Evolutionary conservation across 768 basidiomycete genomes (phyloP).

Genomic region (Galerina sulciceps): DNA sequence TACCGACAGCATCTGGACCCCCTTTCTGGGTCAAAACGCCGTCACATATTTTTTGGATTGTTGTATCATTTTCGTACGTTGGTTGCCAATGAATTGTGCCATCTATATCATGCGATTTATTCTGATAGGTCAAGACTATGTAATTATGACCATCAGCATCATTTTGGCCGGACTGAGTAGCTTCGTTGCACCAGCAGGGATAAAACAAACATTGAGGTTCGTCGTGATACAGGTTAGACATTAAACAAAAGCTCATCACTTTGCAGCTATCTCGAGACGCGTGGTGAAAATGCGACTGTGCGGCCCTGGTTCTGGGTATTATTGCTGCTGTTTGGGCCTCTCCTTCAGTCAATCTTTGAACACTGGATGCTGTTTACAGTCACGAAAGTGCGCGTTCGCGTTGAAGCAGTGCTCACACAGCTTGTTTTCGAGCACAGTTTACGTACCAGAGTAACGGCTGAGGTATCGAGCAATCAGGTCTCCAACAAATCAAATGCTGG

Average conservation of each 20-base stretch:
- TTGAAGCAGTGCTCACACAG: slow-evolving; percentile 48
- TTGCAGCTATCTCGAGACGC: slow-evolving; percentile 59
- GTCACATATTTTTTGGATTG: slow-evolving; percentile 53
- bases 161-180: slow-evolving; percentile 26
- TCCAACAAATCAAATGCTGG: too few relatives aligned
- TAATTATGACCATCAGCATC: slow-evolving; percentile 30
- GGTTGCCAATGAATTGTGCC: neutral
- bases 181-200: slow-evolving; percentile 43
- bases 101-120: neutral
- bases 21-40: slow-evolving; percentile 35
- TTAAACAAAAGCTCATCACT: neutral
- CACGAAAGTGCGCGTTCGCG: slow-evolving; percentile 41
- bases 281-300: slow-evolving; percentile 47
- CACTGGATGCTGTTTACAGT: slow-evolving; percentile 60
- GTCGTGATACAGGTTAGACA: neutral
- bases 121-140: slow-evolving; percentile 29
- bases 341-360: slow-evolving; percentile 44
- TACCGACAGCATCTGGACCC: slow-evolving; percentile 40
- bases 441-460: slow-evolving; percentile 64
- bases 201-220: slow-evolving; percentile 46
- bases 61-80: slow-evolving; percentile 37
- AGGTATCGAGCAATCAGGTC: slow-evolving; percentile 1
- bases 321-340: slow-evolving; percentile 53
- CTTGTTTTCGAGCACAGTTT: slow-evolving; percentile 52
- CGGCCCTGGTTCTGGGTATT: slow-evolving; percentile 61